phyloP scores from a whole-genome alignment of 768 basidiomycete genomes.

The Collybia sordida region DNA sequence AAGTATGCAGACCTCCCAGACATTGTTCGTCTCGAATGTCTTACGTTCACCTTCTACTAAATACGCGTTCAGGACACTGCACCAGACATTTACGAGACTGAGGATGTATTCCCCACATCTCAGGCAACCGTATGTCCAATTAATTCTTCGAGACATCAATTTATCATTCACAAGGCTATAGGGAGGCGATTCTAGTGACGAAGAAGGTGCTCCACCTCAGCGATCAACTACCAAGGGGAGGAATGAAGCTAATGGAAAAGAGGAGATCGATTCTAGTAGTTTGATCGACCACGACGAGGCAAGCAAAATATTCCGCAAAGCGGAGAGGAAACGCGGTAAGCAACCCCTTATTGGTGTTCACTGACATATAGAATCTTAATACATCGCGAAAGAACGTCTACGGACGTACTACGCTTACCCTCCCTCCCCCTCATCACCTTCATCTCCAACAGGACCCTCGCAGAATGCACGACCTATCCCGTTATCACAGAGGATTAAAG shows the following conservation, averaged over 20 bases:
- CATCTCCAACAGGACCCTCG: constrained; percentile 35
- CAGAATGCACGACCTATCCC: constrained; percentile 36
- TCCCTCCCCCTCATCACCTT: constrained; percentile 56
- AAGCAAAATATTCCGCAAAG: constrained; percentile 65
- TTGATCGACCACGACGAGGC: constrained; percentile 70
- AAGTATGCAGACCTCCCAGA: constrained; percentile 93
- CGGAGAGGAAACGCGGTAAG: constrained; percentile 62
- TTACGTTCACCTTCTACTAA: not conserved
- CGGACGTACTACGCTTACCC: constrained; percentile 70
- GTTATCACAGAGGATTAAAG: constrained; percentile 58
- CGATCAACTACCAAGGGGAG: constrained; percentile 35
- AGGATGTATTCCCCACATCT: constrained; percentile 64
- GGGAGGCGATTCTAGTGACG: constrained; percentile 68
- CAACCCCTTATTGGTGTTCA: constrained; percentile 6
- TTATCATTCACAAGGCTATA: constrained; percentile 21
- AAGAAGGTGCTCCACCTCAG: constrained; percentile 49
- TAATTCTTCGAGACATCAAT: constrained; percentile 2
- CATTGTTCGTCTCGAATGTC: constrained; percentile 58
- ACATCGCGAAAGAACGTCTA: constrained; percentile 36
- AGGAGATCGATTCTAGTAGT: constrained; percentile 70
- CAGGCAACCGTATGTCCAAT: constrained; percentile 46
- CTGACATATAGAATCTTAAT: not conserved
- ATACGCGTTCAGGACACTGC: constrained; percentile 69
- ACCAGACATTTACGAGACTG: constrained; percentile 90
- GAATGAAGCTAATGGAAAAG: constrained; percentile 42